Conservation (phyloP, 169 alveolate species). For the Theileria equi region DNA sequence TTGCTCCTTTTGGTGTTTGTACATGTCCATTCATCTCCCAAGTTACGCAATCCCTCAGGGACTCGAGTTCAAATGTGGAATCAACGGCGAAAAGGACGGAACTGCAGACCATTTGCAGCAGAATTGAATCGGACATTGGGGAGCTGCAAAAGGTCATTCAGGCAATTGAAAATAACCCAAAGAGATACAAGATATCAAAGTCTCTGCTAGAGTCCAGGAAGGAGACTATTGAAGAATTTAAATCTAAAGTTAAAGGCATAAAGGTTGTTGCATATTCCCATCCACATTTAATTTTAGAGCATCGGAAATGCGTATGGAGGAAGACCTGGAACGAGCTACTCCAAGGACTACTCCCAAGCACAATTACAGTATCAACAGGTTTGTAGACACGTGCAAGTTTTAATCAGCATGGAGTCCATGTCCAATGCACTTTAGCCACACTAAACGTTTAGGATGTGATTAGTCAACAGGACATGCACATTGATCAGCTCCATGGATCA, state of each 20-base stretch:
- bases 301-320: background rate
- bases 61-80: background rate
- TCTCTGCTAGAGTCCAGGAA: constrained; percentile 33
- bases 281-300: background rate
- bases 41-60: background rate
- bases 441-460: constrained; percentile 44
- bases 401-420: no score
- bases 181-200: constrained; percentile 37
- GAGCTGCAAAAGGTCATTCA: constrained; percentile 64
- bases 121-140: constrained; percentile 42
- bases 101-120: constrained; percentile 30
- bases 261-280: background rate
- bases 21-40: background rate
- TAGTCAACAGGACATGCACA: constrained; percentile 52
- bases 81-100: constrained; percentile 33
- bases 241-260: constrained; percentile 52
- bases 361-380: constrained; percentile 55
- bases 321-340: constrained; percentile 9
- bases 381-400: background rate
- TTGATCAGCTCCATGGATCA: constrained; percentile 25
- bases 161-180: constrained; percentile 27
- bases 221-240: constrained; percentile 47
- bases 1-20: no score
- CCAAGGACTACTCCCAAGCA: constrained; percentile 16
- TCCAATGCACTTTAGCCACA: no score